phyloP scores from a whole-genome alignment of 2,329 filamentous ascomycete genomes.

The Simplicillium aogashimaense region DNA sequence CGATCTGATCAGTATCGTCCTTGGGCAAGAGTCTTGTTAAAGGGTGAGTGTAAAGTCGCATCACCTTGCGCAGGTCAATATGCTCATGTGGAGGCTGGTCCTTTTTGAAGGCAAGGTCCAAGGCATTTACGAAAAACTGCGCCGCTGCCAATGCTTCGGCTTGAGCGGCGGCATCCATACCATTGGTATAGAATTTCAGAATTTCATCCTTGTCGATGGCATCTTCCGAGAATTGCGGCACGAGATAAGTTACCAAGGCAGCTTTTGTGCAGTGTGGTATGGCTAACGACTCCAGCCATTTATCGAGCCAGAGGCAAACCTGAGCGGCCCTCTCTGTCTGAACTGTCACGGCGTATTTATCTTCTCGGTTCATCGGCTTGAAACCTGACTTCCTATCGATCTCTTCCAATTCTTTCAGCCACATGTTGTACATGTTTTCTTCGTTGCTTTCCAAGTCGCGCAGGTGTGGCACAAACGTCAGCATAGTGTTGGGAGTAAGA shows the following conservation, averaged over 20 bases:
- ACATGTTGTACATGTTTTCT: conserved; percentile 43
- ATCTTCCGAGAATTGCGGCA: conserved; percentile 34
- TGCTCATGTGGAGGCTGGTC: conserved; percentile 21
- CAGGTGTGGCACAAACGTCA: conserved; percentile 50
- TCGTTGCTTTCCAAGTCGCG: conserved; percentile 47
- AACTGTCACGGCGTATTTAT: conserved; percentile 38
- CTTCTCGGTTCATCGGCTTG: conserved; percentile 39
- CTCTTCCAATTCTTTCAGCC: conserved; percentile 46
- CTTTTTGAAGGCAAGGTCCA: conserved; percentile 36
- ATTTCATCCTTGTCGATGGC: conserved; percentile 42
- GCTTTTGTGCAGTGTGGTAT: conserved; percentile 42
- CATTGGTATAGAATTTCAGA: conserved; percentile 35
- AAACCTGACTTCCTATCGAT: conserved; percentile 50
- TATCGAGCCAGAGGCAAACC: conserved; percentile 42
- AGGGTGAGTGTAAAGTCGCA: no score
- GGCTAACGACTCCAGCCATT: conserved; percentile 39
- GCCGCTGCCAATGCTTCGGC: conserved; percentile 32
- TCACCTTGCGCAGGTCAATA: conserved; percentile 39
- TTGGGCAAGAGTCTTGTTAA: no score
- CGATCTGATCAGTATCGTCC: conserved; percentile 6
- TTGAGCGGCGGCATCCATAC: conserved; percentile 18
- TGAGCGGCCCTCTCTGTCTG: conserved; percentile 41
- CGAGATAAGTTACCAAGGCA: conserved; percentile 43
- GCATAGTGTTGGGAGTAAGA: conserved; percentile 48
- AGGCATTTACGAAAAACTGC: conserved; percentile 36